phyloP scores from a whole-genome alignment of 2,329 filamentous ascomycete genomes.

The Fusarium austroafricanum region DNA sequence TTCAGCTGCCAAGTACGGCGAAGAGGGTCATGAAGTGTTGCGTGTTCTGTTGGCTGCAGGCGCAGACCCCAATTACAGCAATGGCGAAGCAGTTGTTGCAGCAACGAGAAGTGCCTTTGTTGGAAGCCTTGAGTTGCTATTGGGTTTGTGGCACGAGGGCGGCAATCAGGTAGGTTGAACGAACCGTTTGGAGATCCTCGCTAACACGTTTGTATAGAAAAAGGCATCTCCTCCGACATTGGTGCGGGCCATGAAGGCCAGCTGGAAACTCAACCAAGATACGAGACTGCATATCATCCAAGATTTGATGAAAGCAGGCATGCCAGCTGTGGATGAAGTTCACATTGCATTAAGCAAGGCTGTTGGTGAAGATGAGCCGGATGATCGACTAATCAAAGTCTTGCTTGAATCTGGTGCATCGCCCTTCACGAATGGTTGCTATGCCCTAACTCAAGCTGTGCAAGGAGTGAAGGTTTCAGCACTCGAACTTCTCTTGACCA shows the following conservation, averaged over 20 bases:
- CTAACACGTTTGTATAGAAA: slow-evolving; percentile 51
- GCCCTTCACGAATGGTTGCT: slow-evolving; percentile 62
- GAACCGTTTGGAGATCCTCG: slow-evolving; percentile 6
- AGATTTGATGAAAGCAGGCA: slow-evolving; percentile 64
- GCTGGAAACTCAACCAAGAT: slow-evolving; percentile 62
- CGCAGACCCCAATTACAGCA: slow-evolving; percentile 66
- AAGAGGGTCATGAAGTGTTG: slow-evolving; percentile 61
- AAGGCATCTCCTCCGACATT: slow-evolving; percentile 61
- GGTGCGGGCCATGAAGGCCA: slow-evolving; percentile 63
- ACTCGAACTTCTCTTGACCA: slow-evolving; percentile 57
- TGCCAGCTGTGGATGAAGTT: slow-evolving; percentile 61
- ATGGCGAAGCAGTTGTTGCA: slow-evolving; percentile 66
- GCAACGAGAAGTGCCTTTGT: slow-evolving; percentile 64
- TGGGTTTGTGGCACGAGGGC: slow-evolving; percentile 59
- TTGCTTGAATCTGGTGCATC: slow-evolving; percentile 65
- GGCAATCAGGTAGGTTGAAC: slow-evolving; percentile 54
- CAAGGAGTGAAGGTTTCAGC: slow-evolving; percentile 53
- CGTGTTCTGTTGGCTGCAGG: slow-evolving; percentile 63
- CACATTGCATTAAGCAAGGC: slow-evolving; percentile 63
- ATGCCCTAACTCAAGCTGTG: slow-evolving; percentile 63
- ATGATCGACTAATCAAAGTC: slow-evolving; percentile 59
- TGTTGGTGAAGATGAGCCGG: slow-evolving; percentile 64
- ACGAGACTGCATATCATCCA: slow-evolving; percentile 60
- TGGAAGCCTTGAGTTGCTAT: slow-evolving; percentile 61
- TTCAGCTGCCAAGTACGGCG: slow-evolving; percentile 63